Evolutionary conservation across 371 early-diverging fungal species (phyloP).

Genomic region (Smittium mucronatum): DNA sequence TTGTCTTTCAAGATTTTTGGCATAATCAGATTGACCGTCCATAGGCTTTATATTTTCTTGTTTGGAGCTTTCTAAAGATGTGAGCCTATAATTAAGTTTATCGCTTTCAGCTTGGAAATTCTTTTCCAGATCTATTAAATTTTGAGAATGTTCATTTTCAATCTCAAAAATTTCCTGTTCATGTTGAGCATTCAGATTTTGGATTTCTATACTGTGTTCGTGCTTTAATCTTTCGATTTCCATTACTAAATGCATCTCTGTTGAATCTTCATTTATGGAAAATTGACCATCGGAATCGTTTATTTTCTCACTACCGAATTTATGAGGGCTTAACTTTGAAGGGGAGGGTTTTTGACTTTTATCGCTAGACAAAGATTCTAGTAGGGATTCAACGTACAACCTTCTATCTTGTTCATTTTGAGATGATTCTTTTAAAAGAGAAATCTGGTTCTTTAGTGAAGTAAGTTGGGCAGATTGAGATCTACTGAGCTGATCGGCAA

Average conservation of each 20-base stretch:
- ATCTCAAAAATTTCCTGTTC: background rate
- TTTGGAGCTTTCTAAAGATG: background rate
- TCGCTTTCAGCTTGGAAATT: constrained; percentile 17
- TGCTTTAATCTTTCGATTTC: constrained; percentile 22
- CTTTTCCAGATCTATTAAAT: constrained; percentile 15
- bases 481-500: constrained; percentile 23
- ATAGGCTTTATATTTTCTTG: background rate
- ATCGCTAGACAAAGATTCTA: background rate
- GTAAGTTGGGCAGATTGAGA: constrained; percentile 28
- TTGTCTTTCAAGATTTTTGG: no score
- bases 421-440: constrained; percentile 20
- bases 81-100: constrained; percentile 7
- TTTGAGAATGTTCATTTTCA: constrained; percentile 6
- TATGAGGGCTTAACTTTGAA: background rate
- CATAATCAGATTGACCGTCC: no score
- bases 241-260: background rate
- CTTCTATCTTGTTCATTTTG: constrained; percentile 28
- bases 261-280: background rate
- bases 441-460: constrained; percentile 22
- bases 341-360: background rate
- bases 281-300: no score
- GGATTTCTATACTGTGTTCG: constrained; percentile 9
- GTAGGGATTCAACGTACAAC: constrained; percentile 17
- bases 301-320: background rate
- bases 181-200: constrained; percentile 17